Percentiles rank a stretch among this genome's conserved stretches.
Conservation (phyloP, 305 asterid genomes). For the Fraxinus latifolia region DNA sequence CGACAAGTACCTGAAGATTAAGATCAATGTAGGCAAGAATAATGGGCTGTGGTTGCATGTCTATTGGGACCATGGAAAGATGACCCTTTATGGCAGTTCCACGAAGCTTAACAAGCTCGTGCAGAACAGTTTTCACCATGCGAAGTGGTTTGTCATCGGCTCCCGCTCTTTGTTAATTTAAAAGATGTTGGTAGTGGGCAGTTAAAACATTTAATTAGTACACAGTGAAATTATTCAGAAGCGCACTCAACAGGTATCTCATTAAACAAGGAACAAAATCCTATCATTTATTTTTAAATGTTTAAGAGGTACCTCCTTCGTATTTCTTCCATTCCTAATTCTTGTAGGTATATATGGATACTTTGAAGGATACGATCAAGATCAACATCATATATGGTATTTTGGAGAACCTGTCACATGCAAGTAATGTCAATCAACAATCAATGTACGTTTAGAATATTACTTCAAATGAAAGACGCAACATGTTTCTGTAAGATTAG, state of each 20-base stretch:
- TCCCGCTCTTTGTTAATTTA: constrained; percentile 61
- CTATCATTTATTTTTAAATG: background rate
- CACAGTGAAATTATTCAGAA: background rate
- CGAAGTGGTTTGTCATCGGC: constrained; percentile 99
- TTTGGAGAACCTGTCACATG: constrained; percentile 77
- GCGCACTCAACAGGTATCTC: background rate
- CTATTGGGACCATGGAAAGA: constrained; percentile 96
- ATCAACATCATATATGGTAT: constrained; percentile 87
- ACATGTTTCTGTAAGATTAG: background rate
- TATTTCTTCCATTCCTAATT: constrained; percentile 96
- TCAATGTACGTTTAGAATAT: background rate
- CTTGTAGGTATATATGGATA: constrained; percentile 94
- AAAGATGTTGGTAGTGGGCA: background rate
- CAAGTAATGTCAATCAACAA: constrained; percentile 2
- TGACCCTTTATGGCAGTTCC: constrained; percentile 99
- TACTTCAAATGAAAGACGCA: background rate
- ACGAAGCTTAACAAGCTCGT: constrained; percentile 96
- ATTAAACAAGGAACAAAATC: constrained; percentile 9
- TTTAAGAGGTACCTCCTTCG: constrained; percentile 64
- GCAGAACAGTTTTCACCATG: constrained; percentile 98
- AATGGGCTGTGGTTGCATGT: constrained; percentile 94
- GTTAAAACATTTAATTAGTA: constrained; percentile 9
- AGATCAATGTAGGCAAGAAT: constrained; percentile 98
- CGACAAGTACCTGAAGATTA: constrained; percentile 76
- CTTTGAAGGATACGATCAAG: constrained; percentile 97